phyloP scores from a whole-genome alignment of 2,329 filamentous ascomycete genomes.

The Fusarium sp. region DNA sequence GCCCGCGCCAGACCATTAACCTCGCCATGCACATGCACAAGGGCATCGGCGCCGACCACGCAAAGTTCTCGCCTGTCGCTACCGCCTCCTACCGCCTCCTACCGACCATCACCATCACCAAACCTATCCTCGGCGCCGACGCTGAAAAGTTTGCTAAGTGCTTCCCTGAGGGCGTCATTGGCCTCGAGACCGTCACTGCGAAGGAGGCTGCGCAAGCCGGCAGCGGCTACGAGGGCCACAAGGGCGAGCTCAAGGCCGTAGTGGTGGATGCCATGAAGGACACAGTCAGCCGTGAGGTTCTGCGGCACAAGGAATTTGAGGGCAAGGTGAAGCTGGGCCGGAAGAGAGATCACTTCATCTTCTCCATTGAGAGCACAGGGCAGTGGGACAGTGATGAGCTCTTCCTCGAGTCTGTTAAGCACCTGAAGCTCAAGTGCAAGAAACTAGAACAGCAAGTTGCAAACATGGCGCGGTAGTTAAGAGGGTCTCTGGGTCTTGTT shows the following conservation, averaged over 20 bases:
- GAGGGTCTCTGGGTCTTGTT: constrained; percentile 38
- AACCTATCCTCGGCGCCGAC: constrained; percentile 88
- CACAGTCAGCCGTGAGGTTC: constrained; percentile 92
- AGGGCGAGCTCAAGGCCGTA: constrained; percentile 89
- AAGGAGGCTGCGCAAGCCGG: constrained; percentile 74
- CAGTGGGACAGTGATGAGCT: constrained; percentile 96
- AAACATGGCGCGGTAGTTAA: constrained; percentile 70
- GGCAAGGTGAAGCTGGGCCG: constrained; percentile 95
- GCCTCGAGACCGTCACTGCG: constrained; percentile 78
- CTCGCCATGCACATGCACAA: constrained; percentile 95
- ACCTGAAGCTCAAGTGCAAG: constrained; percentile 88
- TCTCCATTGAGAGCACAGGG: constrained; percentile 93
- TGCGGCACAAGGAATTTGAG: constrained; percentile 93
- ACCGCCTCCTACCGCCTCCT: constrained; percentile 94
- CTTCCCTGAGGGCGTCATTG: constrained; percentile 92
- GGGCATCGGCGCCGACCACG: constrained; percentile 93
- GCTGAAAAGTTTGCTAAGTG: constrained; percentile 92
- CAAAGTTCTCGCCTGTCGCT: constrained; percentile 97
- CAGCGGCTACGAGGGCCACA: constrained; percentile 80
- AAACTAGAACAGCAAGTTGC: constrained; percentile 80
- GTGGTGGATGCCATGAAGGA: constrained; percentile 92
- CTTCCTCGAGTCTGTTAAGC: constrained; percentile 89
- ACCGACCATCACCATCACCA: constrained; percentile 86
- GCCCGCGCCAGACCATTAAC: constrained; percentile 89
- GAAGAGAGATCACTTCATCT: constrained; percentile 96